Base-by-base conservation (phyloP, 139 green algal species). In the Yamagishiella unicocca region DNA sequence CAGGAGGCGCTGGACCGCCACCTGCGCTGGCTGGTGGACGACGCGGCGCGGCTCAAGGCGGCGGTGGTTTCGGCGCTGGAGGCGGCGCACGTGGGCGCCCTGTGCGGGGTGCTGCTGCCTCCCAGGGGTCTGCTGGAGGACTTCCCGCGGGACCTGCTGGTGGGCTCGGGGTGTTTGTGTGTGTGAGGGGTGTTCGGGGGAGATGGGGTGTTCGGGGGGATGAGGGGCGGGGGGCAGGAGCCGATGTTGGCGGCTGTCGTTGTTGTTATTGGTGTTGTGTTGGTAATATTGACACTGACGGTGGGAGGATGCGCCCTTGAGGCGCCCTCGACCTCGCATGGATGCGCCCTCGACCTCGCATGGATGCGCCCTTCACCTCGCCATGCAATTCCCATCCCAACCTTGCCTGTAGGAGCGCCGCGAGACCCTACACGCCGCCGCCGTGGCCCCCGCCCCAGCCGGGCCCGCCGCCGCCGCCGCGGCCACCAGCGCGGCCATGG, bases 21-120 rank as follows among this genome's bases (percentile, higher is more conserved):
- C 80, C 80, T 86, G 62, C 2, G 2, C 62, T 86, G 80, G 80
- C 80, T 86, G 80, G 80, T 55, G 43, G 62, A 86, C 43, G 31
- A 22, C 4, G 80, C 42, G n/a, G 80, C 80, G 17, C 10, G 7
- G 43, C 19, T 86, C 62, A 86, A 86, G 80, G 80, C 80, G 42
- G 62, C 43, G 31, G 31, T 73, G 43, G 80, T 72, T 29, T 42
- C 80, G 80, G 62, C 7, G 64, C 17, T 77, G 62, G 19, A 61
- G 40, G 62, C 10, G 4, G 64, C 67, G 27, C 35, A 77, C 43
- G 19, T 5, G 4, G 80, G 21, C 21, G 80, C 80, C 22, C 43
- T 17, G 62, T 14, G 9, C 27, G 80, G 80, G 25, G 43, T 3
- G n/a, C 14, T 86, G 80, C 4, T 58, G 43, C 43, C 80, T 19